phyloP scores from a whole-genome alignment of 2,329 filamentous ascomycete species.

The Alternaria sp. region DNA sequence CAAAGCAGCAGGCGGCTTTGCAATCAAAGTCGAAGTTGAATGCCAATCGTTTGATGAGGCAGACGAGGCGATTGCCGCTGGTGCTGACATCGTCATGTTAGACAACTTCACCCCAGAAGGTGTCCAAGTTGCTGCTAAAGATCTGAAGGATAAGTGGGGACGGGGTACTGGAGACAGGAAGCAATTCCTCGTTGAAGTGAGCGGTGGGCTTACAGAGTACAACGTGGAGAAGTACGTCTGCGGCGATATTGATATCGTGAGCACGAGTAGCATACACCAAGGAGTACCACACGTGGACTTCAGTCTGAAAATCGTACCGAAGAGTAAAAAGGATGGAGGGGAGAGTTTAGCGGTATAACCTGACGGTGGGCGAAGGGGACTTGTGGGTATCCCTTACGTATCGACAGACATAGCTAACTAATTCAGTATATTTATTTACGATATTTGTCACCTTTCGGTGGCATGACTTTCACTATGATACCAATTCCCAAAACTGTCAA shows the following conservation, averaged over 20 bases:
- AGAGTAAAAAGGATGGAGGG: constrained; percentile 35
- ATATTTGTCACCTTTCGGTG: not conserved
- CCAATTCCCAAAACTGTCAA: not conserved
- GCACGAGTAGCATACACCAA: constrained; percentile 96
- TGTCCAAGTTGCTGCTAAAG: constrained; percentile 74
- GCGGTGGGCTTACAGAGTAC: constrained; percentile 82
- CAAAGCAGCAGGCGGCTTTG: constrained; percentile 83
- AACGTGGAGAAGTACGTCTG: constrained; percentile 84
- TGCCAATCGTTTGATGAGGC: constrained; percentile 88
- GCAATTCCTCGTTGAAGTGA: constrained; percentile 84
- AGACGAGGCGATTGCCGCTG: constrained; percentile 86
- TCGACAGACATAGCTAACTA: not conserved
- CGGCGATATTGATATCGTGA: constrained; percentile 90
- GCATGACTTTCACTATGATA: not conserved
- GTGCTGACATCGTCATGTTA: constrained; percentile 95
- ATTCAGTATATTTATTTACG: not conserved
- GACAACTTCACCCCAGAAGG: constrained; percentile 90
- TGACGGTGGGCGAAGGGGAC: not conserved
- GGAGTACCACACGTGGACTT: constrained; percentile 94
- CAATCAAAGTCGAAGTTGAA: constrained; percentile 95
- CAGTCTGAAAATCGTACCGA: constrained; percentile 81
- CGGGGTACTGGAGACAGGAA: constrained; percentile 64
- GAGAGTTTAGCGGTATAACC: constrained; percentile 17
- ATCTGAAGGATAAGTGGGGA: constrained; percentile 80
- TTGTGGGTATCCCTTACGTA: not conserved